phyloP scores from a whole-genome alignment of 2,329 filamentous ascomycete genomes.

The Rosellinia necatrix region DNA sequence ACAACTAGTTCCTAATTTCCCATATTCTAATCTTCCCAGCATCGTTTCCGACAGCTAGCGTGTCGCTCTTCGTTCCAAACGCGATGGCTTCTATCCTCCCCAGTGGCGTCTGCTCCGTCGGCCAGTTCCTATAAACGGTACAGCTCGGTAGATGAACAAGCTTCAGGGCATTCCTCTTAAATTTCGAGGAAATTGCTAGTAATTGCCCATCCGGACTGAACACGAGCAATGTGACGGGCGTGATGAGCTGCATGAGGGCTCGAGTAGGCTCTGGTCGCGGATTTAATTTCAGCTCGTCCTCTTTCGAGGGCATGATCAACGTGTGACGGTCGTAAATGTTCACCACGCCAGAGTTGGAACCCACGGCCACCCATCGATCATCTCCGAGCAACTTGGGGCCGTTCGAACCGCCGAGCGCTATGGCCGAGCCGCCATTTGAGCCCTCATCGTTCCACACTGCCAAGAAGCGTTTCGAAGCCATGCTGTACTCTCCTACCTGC shows the following conservation, averaged over 20 bases:
- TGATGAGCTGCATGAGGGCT: conserved; percentile 84
- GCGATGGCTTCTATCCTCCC: conserved; percentile 80
- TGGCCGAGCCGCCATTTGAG: conserved; percentile 79
- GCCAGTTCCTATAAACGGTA: conserved; percentile 97
- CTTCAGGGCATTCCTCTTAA: conserved; percentile 86
- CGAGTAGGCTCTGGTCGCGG: conserved; percentile 72
- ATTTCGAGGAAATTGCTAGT: conserved; percentile 80
- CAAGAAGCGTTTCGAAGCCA: conserved; percentile 69
- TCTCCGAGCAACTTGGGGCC: conserved; percentile 69
- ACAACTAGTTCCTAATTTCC: conserved; percentile 73
- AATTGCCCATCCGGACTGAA: conserved; percentile 92
- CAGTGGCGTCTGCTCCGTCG: conserved; percentile 84
- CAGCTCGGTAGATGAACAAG: conserved; percentile 89
- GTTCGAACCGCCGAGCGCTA: conserved; percentile 74
- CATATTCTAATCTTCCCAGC: conserved; percentile 85
- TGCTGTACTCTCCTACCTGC: conserved; percentile 86
- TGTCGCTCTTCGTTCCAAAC: conserved; percentile 66
- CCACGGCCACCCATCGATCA: conserved; percentile 87
- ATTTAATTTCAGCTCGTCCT: conserved; percentile 58
- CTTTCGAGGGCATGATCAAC: conserved; percentile 53
- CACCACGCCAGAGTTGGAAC: conserved; percentile 83
- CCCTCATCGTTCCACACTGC: conserved; percentile 91
- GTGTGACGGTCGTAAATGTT: conserved; percentile 88
- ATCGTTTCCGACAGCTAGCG: conserved; percentile 88
- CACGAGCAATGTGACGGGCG: conserved; percentile 75